Evolutionary conservation across 2,329 filamentous ascomycete genomes (phyloP), one percentile per base, ranked within the genome.

Genomic region (Aaosphaeria arxii): DNA sequence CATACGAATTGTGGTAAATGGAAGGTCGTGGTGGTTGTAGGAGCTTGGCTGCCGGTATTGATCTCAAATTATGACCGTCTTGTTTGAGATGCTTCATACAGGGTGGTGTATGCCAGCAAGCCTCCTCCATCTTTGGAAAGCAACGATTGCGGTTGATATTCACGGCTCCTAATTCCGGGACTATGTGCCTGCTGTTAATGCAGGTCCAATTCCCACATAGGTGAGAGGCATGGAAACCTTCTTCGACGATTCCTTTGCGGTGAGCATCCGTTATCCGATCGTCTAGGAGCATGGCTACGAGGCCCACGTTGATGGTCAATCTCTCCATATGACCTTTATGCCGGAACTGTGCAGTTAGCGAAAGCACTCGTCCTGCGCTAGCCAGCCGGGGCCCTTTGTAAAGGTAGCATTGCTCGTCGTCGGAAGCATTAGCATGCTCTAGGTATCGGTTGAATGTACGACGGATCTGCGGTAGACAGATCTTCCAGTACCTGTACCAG

Each of bases 141-240:
- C n/a, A n/a, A n/a, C n/a, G n/a, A n/a, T 58, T 56, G 17, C 56
- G 24, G 6, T 24, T 44, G 1, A 7, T 6, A 24, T 56, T 55
- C 4, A 44, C 36, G 0, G 5, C 1, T 1, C 45, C 46, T 1
- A 29, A 5, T 35, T 58, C 55, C 7, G 47, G 28, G 2, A 41
- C 24, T 5, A 55, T 43, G 40, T 59, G 56, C 4, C 29, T 17
- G 1, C 36, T 43, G 28, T 59, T 59, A 1, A 53, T 6, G 30
- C 56, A 59, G 1, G 35, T 45, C 54, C 56, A 59, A 31, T 59
- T 57, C 1, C 56, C 54, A 29, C 56, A 55, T 7, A 59, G 32
- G 40, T 59, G 54, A 24, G 49, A 52, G 2, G 47, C 42, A 35
- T 53, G 50, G 49, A 51, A 59, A 1, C 9, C 6, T 0, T 55